Base-by-base conservation (phyloP, 306 rosid species). In the Vigna nakashimae region DNA sequence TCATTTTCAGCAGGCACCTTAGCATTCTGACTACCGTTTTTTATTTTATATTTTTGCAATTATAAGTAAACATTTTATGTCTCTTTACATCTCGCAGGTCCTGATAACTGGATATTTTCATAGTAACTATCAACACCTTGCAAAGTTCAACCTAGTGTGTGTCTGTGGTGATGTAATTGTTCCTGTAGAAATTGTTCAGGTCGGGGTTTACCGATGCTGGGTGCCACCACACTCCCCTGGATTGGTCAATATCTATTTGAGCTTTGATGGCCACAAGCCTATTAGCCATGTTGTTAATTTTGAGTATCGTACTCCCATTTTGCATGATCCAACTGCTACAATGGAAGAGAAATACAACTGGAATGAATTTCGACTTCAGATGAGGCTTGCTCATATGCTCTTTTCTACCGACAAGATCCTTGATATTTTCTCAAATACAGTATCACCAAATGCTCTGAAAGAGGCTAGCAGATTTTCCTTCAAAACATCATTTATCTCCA, bases 201-300 rank as follows among this genome's bases (percentile, higher is more conserved):
- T 50, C 74, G 99, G 99, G 79, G 99, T 92, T 72, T 96, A 91
- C 80, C 97, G 99, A 49, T 91, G 94, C 71, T 75, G 87, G 84
- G 78, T 96, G 50, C 57, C 86, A 50, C 88, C 93, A 8, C 91
- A 85, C 79, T 80, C 89, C 62, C 88, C 90, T 17, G 93, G 93
- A 75, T 59, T 71, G 0, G 89, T 92, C 76, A 83, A 83, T 80
- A 85, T 92, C 58, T 96, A 82, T 75, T 26, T 92, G 86, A 90
- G 98, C 87, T 40, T 87, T 4, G 98, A 92, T 83, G 94, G 94
- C 63, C 90, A 73, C 42, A 92, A 89, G 78, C 97, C 99, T 46
- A 84, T 92, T 68, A 91, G 98, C 82, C 93, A 86, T 85, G 87
- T 89, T 72, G 77, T 90, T 66, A 85, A 84, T 79, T 96, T 96